Conservation (phyloP, 176 grass and related monocot species). For the Carex pumila region DNA sequence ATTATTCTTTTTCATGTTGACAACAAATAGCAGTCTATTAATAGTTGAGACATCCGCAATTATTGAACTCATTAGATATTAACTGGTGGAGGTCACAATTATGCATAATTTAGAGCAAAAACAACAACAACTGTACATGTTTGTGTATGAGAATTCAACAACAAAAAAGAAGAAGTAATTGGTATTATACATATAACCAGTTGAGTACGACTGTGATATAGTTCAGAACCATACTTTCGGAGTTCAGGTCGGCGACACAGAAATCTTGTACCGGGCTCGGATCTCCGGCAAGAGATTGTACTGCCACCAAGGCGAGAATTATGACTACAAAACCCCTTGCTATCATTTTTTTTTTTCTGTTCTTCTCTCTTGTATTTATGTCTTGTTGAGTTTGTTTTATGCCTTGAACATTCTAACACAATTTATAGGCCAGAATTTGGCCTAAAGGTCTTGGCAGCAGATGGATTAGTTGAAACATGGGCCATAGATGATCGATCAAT, state of each 20-base stretch:
- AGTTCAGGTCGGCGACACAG: conserved; percentile 16
- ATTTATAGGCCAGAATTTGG: neutral
- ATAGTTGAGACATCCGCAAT: neutral
- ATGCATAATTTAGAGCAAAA: neutral
- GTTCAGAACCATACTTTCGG: neutral
- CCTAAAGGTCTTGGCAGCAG: neutral
- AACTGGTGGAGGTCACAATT: neutral
- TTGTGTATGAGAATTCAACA: neutral
- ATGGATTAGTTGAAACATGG: conserved; percentile 8
- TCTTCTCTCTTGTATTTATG: neutral
- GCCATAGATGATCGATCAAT: neutral
- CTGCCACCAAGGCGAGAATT: neutral
- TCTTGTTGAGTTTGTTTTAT: neutral
- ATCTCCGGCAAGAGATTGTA: conserved; percentile 13
- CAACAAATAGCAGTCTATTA: neutral
- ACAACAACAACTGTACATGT: neutral
- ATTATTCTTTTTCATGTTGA: neutral
- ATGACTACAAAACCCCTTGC: conserved; percentile 7
- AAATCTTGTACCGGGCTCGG: conserved; percentile 30
- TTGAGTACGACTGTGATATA: neutral
- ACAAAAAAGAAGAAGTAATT: neutral
- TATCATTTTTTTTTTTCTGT: neutral
- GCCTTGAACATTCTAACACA: neutral
- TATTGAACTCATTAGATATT: neutral
- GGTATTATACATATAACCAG: neutral